Base-by-base conservation (phyloP, 2,329 filamentous ascomycete species). In the Elsinoe australis region DNA sequence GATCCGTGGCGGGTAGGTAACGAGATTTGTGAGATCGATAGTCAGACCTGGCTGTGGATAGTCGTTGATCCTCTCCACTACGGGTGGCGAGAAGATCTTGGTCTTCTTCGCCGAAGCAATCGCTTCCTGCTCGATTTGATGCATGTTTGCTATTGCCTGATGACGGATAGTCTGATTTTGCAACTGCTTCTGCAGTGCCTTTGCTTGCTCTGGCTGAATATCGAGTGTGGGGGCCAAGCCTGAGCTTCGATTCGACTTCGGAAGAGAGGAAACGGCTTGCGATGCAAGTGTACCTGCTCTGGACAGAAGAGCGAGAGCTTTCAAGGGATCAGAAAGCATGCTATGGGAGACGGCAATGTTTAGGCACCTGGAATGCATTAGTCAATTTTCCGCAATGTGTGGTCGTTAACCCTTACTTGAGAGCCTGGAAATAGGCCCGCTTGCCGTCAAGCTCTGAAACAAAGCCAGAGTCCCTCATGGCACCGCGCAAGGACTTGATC, bases 341-440 rank as follows among this genome's bases (percentile, higher is more conserved):
- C 80, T 78, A 62, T 96, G 85, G 3, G 90, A 94, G 52, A 87
- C 83, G 36, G 86, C 87, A 55, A 96, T 82, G 31, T 89, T 83
- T 41, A 95, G 74, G 57, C 81, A 89, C 63, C 85, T 87, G 49
- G 53, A 51, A 49, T 10, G n/a, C n/a, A n/a, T n/a, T n/a, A n/a
- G n/a, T n/a, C n/a, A n/a, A n/a, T n/a, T n/a, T n/a, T n/a, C n/a
- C n/a, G n/a, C n/a, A n/a, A n/a, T n/a, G n/a, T n/a, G n/a, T n/a
- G n/a, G n/a, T n/a, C n/a, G n/a, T n/a, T n/a, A n/a, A n/a, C n/a
- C n/a, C 78, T 63, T 72, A 89, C 82, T 90, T 94, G 49, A 96
- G 72, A 7, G 92, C 85, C 53, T 82, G 79, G 69, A 96, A 98
- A 67, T 96, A 96, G 52, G 78, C 73, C 28, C 78, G 74, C 56